A percentile compares a stretch with the other conserved stretches of the same genome.
Evolutionary conservation across 306 rosid species (phyloP).

Genomic region (Trifolium fragiferum): DNA sequence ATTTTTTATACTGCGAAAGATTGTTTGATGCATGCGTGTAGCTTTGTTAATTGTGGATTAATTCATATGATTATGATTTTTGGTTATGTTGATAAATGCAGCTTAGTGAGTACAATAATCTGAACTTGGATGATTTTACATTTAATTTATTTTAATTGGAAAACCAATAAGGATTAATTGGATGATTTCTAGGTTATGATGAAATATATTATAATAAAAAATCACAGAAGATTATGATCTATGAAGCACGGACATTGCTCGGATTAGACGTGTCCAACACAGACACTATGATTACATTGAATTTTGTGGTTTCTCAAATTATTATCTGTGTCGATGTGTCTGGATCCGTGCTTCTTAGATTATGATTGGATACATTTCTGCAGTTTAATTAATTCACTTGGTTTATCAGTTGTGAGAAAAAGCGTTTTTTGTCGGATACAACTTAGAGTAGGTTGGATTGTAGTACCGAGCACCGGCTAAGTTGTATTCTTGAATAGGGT

Average conservation of each 20-base stretch:
- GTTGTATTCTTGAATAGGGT: background rate
- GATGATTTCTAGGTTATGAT: background rate
- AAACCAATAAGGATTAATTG: constrained; percentile 1
- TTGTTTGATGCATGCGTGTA: constrained; percentile 30
- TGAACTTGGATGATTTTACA: background rate
- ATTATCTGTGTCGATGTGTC: no score
- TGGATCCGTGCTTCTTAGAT: no score
- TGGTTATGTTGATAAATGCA: constrained; percentile 33
- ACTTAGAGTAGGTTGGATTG: background rate
- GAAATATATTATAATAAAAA: background rate
- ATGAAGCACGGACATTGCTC: no score
- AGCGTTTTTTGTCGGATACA: background rate
- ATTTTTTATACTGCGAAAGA: background rate
- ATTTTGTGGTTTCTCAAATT: no score
- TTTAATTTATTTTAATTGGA: constrained; percentile 26
- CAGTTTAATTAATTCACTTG: no score
- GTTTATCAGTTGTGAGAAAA: background rate
- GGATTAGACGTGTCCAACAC: no score
- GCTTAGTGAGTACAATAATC: constrained; percentile 4
- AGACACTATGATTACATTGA: no score
- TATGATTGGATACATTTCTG: no score
- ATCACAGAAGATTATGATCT: background rate
- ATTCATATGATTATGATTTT: constrained; percentile 19
- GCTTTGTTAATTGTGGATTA: constrained; percentile 33
- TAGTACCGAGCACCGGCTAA: background rate